These are phyloP conservation scores for Pascua sp. DNA, from an alignment of 1,284 basidiomycete genomes.

Conservation along the genomic window DNA sequence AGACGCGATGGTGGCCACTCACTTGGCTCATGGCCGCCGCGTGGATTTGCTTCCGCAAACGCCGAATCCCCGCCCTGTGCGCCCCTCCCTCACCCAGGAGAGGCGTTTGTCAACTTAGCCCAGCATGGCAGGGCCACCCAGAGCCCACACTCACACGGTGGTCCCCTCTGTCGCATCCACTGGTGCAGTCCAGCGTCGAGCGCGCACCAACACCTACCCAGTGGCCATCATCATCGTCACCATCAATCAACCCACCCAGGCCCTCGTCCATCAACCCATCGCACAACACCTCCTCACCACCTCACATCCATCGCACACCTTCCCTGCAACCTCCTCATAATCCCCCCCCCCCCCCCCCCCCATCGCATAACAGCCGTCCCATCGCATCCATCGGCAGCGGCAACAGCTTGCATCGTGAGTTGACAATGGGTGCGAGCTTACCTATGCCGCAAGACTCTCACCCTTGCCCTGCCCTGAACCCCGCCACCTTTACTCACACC, in stretches of 20 bases:
- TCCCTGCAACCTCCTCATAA: not conserved
- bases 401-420: no score
- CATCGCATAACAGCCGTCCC: not conserved
- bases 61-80: conserved; percentile 2
- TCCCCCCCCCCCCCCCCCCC: not conserved
- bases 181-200: no score
- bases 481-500: no score
- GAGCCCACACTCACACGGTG: no score
- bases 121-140: no score
- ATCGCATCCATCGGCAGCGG: not conserved
- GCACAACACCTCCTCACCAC: not conserved
- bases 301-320: not conserved
- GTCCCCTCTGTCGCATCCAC: no score
- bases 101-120: no score
- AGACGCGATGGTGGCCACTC: not conserved
- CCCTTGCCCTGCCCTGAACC: no score
- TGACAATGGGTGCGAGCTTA: no score
- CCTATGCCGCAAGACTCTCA: no score
- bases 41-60: conserved; percentile 6
- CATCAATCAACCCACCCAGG: not conserved
- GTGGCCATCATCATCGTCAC: conserved; percentile 3
- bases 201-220: not conserved
- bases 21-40: not conserved
- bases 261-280: no score
- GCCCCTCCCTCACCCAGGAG: no score